phyloP scores from a whole-genome alignment of 2,329 filamentous ascomycete species.

The Pseudogymnoascus pannorum region DNA sequence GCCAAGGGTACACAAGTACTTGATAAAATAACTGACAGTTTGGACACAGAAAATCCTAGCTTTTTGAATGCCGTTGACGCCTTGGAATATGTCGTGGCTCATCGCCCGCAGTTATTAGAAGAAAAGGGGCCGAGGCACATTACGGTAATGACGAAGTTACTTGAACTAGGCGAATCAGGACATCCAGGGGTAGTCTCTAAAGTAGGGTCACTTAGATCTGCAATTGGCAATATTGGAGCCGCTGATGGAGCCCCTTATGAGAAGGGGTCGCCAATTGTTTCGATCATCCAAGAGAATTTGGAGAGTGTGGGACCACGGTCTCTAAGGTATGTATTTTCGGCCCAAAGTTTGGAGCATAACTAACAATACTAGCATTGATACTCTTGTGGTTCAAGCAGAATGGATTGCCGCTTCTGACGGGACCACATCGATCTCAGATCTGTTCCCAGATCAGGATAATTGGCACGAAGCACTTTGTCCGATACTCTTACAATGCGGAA shows the following conservation, averaged over 20 bases:
- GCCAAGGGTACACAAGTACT: conserved; percentile 27
- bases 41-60: conserved; percentile 16
- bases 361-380: conserved; percentile 40
- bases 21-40: conserved; percentile 25
- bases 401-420: conserved; percentile 32
- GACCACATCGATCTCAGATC: conserved; percentile 28
- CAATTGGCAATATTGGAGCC: conserved; percentile 34
- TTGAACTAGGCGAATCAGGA: conserved; percentile 46
- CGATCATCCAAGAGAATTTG: conserved; percentile 49
- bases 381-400: conserved; percentile 43
- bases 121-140: conserved; percentile 41
- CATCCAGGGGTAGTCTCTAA: conserved; percentile 28
- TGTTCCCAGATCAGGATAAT: conserved; percentile 55
- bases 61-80: conserved; percentile 34
- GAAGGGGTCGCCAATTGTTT: conserved; percentile 36
- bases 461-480: conserved; percentile 59
- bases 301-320: conserved; percentile 42
- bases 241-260: conserved; percentile 6
- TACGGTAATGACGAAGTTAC: conserved; percentile 43
- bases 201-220: conserved; percentile 32
- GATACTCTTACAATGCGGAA: conserved; percentile 42
- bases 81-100: conserved; percentile 42
- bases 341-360: not conserved
- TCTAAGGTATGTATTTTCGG: conserved; percentile 37
- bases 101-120: conserved; percentile 38